phyloP scores from a whole-genome alignment of 345 rosid genomes.

The Viola odorata region DNA sequence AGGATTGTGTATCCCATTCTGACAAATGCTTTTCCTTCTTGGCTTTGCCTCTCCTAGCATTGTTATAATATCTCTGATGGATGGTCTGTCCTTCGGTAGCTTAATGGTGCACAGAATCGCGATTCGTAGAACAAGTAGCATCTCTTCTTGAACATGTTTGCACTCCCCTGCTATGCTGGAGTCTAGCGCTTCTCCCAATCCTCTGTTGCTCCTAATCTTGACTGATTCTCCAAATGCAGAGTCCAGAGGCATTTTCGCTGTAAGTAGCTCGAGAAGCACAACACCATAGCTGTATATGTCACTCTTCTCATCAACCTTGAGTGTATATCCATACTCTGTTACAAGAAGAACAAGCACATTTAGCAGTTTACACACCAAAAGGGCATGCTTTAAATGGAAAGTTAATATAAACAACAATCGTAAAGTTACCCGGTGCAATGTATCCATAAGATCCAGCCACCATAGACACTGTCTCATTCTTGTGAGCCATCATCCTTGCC shows the following conservation, averaged over 20 bases:
- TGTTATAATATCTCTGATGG: slow-evolving; percentile 79
- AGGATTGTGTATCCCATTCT: slow-evolving; percentile 26
- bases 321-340: slow-evolving; percentile 79
- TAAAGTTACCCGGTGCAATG: slow-evolving; percentile 77
- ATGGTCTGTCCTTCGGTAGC: slow-evolving; percentile 86
- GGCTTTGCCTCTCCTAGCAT: slow-evolving; percentile 97
- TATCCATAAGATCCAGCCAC: slow-evolving; percentile 96
- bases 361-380: neutral
- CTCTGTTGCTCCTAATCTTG: slow-evolving; percentile 45
- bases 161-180: slow-evolving; percentile 65
- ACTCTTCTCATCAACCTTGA: slow-evolving; percentile 22
- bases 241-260: slow-evolving; percentile 63
- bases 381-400: neutral
- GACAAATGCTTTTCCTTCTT: slow-evolving; percentile 61
- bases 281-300: slow-evolving; percentile 75
- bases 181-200: slow-evolving; percentile 56
- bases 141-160: slow-evolving; percentile 76
- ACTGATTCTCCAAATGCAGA: slow-evolving; percentile 64
- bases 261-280: slow-evolving; percentile 70
- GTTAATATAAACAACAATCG: slow-evolving; percentile 12
- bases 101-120: slow-evolving; percentile 76
- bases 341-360: slow-evolving; percentile 17
- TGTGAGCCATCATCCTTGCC: slow-evolving; percentile 80
- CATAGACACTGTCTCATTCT: slow-evolving; percentile 86
- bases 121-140: slow-evolving; percentile 61